Evolutionary conservation across 2,329 filamentous ascomycete genomes (phyloP).

Genomic region (Tolypocladium inflatum): DNA sequence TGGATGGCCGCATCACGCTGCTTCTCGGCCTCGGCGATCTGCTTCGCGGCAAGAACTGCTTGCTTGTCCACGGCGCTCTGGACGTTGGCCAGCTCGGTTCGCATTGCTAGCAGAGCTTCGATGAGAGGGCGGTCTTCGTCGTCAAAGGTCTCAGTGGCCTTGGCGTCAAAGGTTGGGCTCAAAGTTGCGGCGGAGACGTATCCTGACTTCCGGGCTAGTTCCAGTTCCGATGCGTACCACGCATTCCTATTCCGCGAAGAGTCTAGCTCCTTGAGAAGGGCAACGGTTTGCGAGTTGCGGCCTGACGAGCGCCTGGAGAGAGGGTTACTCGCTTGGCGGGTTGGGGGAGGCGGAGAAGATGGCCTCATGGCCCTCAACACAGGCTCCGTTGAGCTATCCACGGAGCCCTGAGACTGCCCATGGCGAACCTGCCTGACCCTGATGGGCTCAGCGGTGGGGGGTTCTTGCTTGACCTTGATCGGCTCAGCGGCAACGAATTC

Average conservation of each 20-base stretch:
- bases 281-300: constrained; percentile 57
- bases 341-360: constrained; percentile 49
- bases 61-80: constrained; percentile 86
- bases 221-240: constrained; percentile 94
- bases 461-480: constrained; percentile 27
- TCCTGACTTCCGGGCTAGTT: constrained; percentile 81
- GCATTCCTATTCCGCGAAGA: constrained; percentile 77
- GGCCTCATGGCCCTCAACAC: constrained; percentile 37
- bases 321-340: constrained; percentile 47
- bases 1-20: constrained; percentile 90
- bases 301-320: constrained; percentile 50
- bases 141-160: constrained; percentile 67
- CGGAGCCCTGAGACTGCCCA: constrained; percentile 48
- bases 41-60: constrained; percentile 71
- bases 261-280: constrained; percentile 80
- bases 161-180: constrained; percentile 67
- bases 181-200: constrained; percentile 66
- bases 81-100: constrained; percentile 78
- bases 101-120: constrained; percentile 87
- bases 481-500: constrained; percentile 20
- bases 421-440: constrained; percentile 24
- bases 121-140: constrained; percentile 89
- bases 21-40: constrained; percentile 88
- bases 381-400: constrained; percentile 59
- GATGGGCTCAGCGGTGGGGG: constrained; percentile 14